Evolutionary conservation across 768 basidiomycete genomes (phyloP), one percentile per base, ranked within the genome.

Genomic region (Agaricus subrufescens): DNA sequence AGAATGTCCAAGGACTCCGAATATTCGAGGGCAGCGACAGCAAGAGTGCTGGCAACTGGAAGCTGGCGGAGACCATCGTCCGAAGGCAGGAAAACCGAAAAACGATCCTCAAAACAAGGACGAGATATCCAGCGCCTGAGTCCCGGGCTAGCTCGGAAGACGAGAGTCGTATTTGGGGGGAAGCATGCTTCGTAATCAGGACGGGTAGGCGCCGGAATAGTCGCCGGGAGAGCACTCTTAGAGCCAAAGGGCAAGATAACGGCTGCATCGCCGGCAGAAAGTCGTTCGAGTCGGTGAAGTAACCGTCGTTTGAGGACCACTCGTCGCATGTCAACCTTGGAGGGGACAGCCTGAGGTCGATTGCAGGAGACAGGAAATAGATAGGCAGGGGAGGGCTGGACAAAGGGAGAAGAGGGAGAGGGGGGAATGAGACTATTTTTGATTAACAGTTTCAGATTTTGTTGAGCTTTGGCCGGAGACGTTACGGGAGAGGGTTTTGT

Each of bases 71-170:
- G 66, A 11, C 67, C 73, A 15, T 65, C 71, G 9, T 70, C 65
- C 25, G 69, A 64, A 3, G 75, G 73, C 11, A 78, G 67, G 73
- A 84, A 87, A 3, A 88, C 72, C 27, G 73, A 69, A 59, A 80
- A 71, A 31, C 88, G 76, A 54, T 91, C 87, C 68, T 92, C 89
- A 66, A 89, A 91, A 65, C 86, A 86, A 26, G 86, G 84, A 3
- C 89, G 85, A 38, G 75, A 73, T 58, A 82, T 75, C 90, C 90
- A 92, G n/a, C 71, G 77, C 43, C 76, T 77, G 46, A 92, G 72
- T 53, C 86, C 85, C 12, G 72, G 71, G 63, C 85, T 86, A 40
- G 69, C 69, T n/a, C 63, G 65, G 38, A 70, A 71, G 40, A 75
- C 63, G 39, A 61, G 64, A n/a, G 65, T 64, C 50, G 66, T 62